phyloP scores from a whole-genome alignment of 306 rosid genomes.

The Purshia tridentata region DNA sequence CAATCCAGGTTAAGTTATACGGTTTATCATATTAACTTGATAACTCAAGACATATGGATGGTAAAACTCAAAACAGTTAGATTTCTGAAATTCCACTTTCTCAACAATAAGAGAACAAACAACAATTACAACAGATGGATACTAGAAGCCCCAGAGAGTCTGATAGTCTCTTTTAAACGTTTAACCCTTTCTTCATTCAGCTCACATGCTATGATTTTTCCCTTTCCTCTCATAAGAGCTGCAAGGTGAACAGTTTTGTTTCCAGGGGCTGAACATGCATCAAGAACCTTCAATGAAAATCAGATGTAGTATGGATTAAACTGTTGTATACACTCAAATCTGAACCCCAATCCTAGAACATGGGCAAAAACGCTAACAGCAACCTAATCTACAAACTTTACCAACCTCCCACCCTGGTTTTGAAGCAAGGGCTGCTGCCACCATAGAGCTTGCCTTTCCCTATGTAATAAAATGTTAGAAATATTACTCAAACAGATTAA shows the following conservation, averaged over 20 bases:
- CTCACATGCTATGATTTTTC: slow-evolving; percentile 81
- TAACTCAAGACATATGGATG: neutral
- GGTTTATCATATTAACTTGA: neutral
- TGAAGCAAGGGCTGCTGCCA: slow-evolving; percentile 84
- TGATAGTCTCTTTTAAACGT: slow-evolving; percentile 64
- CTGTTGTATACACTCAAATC: neutral
- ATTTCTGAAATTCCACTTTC: neutral
- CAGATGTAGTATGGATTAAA: slow-evolving; percentile 17
- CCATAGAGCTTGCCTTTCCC: slow-evolving; percentile 99
- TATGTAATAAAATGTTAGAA: slow-evolving; percentile 24
- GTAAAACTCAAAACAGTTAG: neutral
- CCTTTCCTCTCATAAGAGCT: slow-evolving; percentile 78
- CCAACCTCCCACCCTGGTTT: slow-evolving; percentile 92
- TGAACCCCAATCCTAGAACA: neutral
- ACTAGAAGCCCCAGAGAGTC: slow-evolving; percentile 88
- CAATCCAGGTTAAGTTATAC: slow-evolving; percentile 44
- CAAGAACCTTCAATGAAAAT: slow-evolving; percentile 72
- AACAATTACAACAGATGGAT: slow-evolving; percentile 39
- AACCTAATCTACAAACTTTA: neutral
- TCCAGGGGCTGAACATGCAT: slow-evolving; percentile 96
- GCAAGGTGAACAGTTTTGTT: slow-evolving; percentile 96
- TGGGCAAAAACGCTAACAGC: neutral
- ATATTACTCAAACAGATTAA: slow-evolving; percentile 14
- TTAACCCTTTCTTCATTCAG: slow-evolving; percentile 61
- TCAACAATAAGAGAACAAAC: neutral